Evolutionary conservation across 169 alveolate species (phyloP), one percentile per base, ranked within the genome.

Genomic region (Ophryocystis elektroscirrha): DNA sequence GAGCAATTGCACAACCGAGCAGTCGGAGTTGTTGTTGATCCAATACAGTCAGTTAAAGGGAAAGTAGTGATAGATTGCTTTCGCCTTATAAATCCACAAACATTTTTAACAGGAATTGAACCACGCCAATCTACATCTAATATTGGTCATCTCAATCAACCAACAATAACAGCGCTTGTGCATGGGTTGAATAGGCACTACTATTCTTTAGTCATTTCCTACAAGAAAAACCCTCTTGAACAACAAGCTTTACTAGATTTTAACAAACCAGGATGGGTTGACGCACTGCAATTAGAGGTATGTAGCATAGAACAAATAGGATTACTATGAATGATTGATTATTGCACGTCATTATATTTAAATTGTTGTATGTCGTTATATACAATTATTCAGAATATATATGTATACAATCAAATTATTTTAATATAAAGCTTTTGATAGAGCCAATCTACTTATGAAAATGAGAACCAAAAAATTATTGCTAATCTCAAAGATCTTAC

Each of bases 21-120:
- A 0, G 97, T 94, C 43, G 99, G 98, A 9, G 93, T 94, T 7
- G 99, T 94, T 50, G 90, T 94, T 24, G 99, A 94, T 61, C 99
- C 99, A 9, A 89, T 94, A 15, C 95, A 94, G 51, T 85, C 96
- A 7, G 98, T 93, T 4, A 82, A 76, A 67, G 87, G 93, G 15
- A 62, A 62, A 42, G 68, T 44, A 44, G 98, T 94, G 5, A 91
- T 94, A 48, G 99, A 94, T 78, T 95, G 98, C 55, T 94, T 94
- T 74, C 76, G 99, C 45, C 74, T 88, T 26, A 89, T 93, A 38
- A 84, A 87, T 52, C 96, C 96, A 12, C 94, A 80, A 60, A 76
- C 82, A 52, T 74, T 83, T 30, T 80, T 79, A 84, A 46, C 70
- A 68, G 86, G 94, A 3, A 89, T 76, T 64, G 99, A 94, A 65